phyloP scores from a whole-genome alignment of 2,329 filamentous ascomycete genomes.

The Didymellaceae sp. region DNA sequence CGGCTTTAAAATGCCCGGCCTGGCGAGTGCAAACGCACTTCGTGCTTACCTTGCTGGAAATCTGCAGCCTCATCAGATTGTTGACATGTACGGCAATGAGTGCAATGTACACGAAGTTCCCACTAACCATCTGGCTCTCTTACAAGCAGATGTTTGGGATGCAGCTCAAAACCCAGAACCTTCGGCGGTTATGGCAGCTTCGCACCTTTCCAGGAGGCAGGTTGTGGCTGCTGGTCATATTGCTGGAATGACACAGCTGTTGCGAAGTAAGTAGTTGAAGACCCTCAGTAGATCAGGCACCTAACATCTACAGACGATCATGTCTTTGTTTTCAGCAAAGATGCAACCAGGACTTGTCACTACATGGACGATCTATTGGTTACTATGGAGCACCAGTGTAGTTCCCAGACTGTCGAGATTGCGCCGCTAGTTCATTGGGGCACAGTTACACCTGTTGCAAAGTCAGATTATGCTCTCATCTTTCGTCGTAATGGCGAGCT shows the following conservation, averaged over 20 bases:
- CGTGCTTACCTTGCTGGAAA: neutral
- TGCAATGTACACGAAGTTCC: neutral
- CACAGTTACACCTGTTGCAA: neutral
- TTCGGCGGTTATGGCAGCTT: neutral
- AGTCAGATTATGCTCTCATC: neutral
- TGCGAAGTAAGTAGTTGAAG: neutral
- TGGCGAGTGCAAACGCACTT: conserved; percentile 1
- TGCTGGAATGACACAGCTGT: neutral
- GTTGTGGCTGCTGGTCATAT: neutral
- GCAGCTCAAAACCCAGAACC: neutral
- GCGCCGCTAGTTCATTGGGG: conserved; percentile 15
- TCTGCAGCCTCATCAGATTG: neutral
- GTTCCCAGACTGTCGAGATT: neutral
- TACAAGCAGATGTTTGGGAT: conserved; percentile 9
- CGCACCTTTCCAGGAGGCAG: neutral
- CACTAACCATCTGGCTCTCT: neutral
- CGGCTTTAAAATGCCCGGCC: conserved; percentile 5
- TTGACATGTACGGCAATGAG: neutral
- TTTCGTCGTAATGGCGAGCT: conserved; percentile 8
- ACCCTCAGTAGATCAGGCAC: neutral
- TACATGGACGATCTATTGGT: neutral
- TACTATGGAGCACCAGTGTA: neutral
- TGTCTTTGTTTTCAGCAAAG: conserved; percentile 1
- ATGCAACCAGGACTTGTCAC: neutral
- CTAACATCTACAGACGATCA: neutral